A percentile compares a stretch with the other conserved stretches of the same genome.
These are phyloP conservation scores for Ganoderma lucidum DNA, from an alignment of 1,284 basidiomycete species.

Conservation along the genomic window DNA sequence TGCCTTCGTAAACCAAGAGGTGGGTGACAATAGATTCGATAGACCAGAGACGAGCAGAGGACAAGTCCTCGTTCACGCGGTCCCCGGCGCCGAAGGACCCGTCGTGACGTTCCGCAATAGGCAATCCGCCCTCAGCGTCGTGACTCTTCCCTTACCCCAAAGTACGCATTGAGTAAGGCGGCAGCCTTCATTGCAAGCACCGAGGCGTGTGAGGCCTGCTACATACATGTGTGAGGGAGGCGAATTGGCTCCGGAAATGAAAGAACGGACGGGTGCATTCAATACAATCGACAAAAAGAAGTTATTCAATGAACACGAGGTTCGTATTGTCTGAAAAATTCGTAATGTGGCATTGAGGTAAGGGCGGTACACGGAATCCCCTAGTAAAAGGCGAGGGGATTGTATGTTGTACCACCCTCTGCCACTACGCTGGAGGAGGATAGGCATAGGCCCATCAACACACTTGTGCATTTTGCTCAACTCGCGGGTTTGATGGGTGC, in stretches of 20 bases:
- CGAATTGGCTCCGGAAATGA: background rate
- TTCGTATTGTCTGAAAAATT: slow-evolving; percentile 58
- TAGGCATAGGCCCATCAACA: background rate
- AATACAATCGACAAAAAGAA: slow-evolving; percentile 12
- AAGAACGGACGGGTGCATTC: background rate
- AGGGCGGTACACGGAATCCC: slow-evolving; percentile 65
- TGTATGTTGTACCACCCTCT: slow-evolving; percentile 62
- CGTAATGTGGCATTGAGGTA: slow-evolving; percentile 51
- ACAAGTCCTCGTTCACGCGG: background rate
- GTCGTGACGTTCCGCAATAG: background rate
- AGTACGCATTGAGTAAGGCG: background rate
- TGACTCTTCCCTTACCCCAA: background rate
- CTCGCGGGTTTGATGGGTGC: slow-evolving; percentile 35
- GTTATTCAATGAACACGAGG: slow-evolving; percentile 34
- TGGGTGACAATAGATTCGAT: slow-evolving; percentile 8
- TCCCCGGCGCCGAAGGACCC: background rate
- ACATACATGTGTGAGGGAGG: background rate
- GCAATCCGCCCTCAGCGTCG: background rate
- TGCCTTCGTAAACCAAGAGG: background rate
- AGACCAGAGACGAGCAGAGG: slow-evolving; percentile 1
- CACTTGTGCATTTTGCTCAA: slow-evolving; percentile 43
- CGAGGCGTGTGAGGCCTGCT: background rate
- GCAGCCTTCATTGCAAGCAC: background rate
- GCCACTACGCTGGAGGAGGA: slow-evolving; percentile 40
- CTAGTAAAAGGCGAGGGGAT: slow-evolving; percentile 77